Base-by-base conservation (phyloP, 2,329 filamentous ascomycete genomes). In the Epichloe gansuensis region DNA sequence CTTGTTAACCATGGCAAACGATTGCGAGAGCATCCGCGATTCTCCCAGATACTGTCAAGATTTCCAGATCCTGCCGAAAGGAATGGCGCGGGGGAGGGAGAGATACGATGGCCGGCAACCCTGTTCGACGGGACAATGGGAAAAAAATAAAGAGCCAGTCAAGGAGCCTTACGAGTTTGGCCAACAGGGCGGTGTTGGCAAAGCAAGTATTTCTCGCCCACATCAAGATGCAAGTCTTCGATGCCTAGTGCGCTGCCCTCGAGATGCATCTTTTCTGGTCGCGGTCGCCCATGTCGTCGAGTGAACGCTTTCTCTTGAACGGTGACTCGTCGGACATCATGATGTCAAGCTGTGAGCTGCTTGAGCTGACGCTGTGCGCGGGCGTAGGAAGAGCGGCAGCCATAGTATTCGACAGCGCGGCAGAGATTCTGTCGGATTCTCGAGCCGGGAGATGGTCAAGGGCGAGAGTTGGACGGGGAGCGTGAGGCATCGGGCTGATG, bases 401-500 rank as follows among this genome's bases (percentile, higher is more conserved):
- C 42, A 49, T 71, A 53, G 72, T 74, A 53, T 72, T 70, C 44
- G 54, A 56, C 47, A 56, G 56, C 65, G 76, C 76, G 53, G 77
- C 78, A 59, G 68, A 72, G 60, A 72, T 73, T 64, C 73, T 71
- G 70, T 74, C 78, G 53, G 70, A 71, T 61, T 61, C 68, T 69
- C 59, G 69, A 70, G 61, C 78, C 77, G 64, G 72, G 75, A 56
- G 72, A 73, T 59, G 23, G 73, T 76, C 61, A 71, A 75, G 57
- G 77, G 76, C 59, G 77, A 81, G 63, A 75, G 72, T 65, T 81
- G 77, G 48, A 50, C 15, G 64, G 78, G 64, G 81, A 81, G 66
- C 81, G 84, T 73, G 83, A 80, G 65, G 81, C 61, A 81, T 84
- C 63, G 80, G 80, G 61, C 81, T 81, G 67, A 83, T 80, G 74